Percentiles rank a stretch among this genome's conserved stretches.
phyloP scores from a whole-genome alignment of 2,329 filamentous ascomycete species.

The Mycogone perniciosa region DNA sequence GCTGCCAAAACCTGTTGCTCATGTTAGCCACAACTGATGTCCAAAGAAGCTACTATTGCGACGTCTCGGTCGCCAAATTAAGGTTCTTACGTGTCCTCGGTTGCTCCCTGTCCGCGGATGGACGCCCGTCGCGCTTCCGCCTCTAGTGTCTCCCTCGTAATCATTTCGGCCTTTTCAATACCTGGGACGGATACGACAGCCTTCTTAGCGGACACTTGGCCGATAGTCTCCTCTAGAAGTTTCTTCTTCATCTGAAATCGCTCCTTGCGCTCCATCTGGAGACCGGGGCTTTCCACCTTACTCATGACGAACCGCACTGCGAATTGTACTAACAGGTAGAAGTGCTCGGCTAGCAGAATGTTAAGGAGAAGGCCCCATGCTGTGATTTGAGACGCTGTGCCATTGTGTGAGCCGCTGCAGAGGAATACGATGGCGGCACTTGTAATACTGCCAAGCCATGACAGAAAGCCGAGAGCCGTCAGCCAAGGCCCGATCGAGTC shows the following conservation, averaged over 20 bases:
- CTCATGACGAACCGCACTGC: slow-evolving; percentile 65
- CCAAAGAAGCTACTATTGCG: not conserved
- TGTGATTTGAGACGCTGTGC: slow-evolving; percentile 62
- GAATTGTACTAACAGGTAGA: slow-evolving; percentile 74
- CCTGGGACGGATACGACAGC: slow-evolving; percentile 36
- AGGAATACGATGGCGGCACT: slow-evolving; percentile 84
- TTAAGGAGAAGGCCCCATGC: slow-evolving; percentile 75
- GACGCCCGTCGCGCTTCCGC: slow-evolving; percentile 53
- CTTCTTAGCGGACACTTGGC: slow-evolving; percentile 46
- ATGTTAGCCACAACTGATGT: slow-evolving; percentile 6
- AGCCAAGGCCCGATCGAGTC: slow-evolving; percentile 96
- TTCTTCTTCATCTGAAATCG: slow-evolving; percentile 74
- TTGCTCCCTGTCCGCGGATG: slow-evolving; percentile 40
- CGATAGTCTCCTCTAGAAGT: slow-evolving; percentile 67
- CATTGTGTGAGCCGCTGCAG: slow-evolving; percentile 65
- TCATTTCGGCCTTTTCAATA: slow-evolving; percentile 50
- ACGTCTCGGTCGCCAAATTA: not conserved
- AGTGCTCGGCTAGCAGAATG: slow-evolving; percentile 81
- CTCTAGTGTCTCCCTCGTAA: slow-evolving; percentile 59
- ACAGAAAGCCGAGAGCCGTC: slow-evolving; percentile 77
- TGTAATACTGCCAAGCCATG: slow-evolving; percentile 87
- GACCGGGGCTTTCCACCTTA: slow-evolving; percentile 78
- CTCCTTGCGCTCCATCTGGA: slow-evolving; percentile 79
- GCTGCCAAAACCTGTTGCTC: slow-evolving; percentile 51
- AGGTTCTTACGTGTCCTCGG: slow-evolving; percentile 43